Evolutionary conservation across 352 stramenopile species (phyloP).

Genomic region (Pythium biforme): DNA sequence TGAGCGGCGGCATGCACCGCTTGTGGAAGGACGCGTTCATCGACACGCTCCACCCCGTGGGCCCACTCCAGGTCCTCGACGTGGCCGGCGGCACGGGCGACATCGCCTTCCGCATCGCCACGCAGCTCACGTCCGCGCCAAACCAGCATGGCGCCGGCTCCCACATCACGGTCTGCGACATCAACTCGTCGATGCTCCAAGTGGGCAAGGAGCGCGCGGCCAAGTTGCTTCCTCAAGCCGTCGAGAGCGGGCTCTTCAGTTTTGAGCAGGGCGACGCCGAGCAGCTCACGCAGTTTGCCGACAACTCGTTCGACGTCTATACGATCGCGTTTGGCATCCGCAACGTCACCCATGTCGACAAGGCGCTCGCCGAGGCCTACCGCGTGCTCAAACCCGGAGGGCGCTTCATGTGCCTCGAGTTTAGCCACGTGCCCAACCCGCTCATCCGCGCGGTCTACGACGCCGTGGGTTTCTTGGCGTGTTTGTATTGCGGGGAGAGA

Average conservation of each 20-base stretch:
- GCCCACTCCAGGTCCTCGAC: conserved; percentile 88
- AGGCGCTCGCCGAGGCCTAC: conserved; percentile 93
- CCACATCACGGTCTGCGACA: conserved; percentile 97
- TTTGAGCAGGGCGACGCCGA: conserved; percentile 97
- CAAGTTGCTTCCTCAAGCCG: conserved; percentile 60
- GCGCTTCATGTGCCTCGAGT: conserved; percentile 98
- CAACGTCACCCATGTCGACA: conserved; percentile 98
- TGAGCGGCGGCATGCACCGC: conserved; percentile 95
- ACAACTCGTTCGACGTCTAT: conserved; percentile 97
- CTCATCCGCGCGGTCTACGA: conserved; percentile 95
- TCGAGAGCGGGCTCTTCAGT: conserved; percentile 45
- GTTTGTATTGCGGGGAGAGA: not conserved
- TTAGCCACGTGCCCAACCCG: conserved; percentile 93
- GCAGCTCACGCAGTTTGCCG: conserved; percentile 89
- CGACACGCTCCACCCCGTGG: conserved; percentile 74
- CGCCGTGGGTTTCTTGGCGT: conserved; percentile 39
- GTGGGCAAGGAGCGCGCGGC: conserved; percentile 91
- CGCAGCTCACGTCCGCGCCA: conserved; percentile 46
- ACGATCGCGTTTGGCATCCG: conserved; percentile 99
- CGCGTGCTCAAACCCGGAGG: conserved; percentile 95
- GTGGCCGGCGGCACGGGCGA: conserved; percentile 99
- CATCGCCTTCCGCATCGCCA: conserved; percentile 97
- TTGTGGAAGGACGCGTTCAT: conserved; percentile 98
- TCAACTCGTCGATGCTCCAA: conserved; percentile 98
- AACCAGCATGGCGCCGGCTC: conserved; percentile 36